Percentiles rank a stretch among this genome's conserved stretches.
Conservation (phyloP, 2,329 filamentous ascomycete genomes). For the Neocucurbitaria cava region DNA sequence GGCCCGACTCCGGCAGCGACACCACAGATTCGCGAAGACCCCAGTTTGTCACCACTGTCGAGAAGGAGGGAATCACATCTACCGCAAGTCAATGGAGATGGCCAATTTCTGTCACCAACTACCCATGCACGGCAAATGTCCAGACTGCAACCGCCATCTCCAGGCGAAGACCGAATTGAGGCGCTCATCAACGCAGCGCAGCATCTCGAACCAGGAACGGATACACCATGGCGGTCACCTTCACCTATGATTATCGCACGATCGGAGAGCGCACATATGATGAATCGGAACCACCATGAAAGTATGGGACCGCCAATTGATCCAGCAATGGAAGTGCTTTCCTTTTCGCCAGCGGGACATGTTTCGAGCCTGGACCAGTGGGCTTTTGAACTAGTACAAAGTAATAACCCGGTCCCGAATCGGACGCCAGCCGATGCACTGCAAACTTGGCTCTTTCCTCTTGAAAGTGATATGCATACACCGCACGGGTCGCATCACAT, state of each 20-base stretch:
- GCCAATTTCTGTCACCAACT: conserved; percentile 20
- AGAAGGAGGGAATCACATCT: conserved; percentile 33
- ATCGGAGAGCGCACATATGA: conserved; percentile 28
- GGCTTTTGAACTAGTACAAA: conserved; percentile 48
- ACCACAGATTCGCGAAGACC: conserved; percentile 32
- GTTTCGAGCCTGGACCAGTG: conserved; percentile 47
- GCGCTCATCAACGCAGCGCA: conserved; percentile 48
- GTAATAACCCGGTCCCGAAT: conserved; percentile 45
- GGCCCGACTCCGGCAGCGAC: conserved; percentile 27
- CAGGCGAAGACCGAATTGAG: conserved; percentile 45
- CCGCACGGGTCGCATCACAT: conserved; percentile 38
- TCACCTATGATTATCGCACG: conserved; percentile 40
- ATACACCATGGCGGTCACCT: conserved; percentile 45
- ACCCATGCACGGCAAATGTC: conserved; percentile 18
- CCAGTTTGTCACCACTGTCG: conserved; percentile 34
- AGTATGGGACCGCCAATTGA: conserved; percentile 47
- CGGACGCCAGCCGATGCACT: conserved; percentile 46
- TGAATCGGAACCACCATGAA: conserved; percentile 38
- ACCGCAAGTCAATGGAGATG: conserved; percentile 27
- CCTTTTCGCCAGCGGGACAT: conserved; percentile 43
- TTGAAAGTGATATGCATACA: conserved; percentile 38
- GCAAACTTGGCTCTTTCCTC: conserved; percentile 47
- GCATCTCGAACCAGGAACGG: conserved; percentile 41
- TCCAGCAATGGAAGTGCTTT: conserved; percentile 46
- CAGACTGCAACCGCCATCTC: conserved; percentile 29